Conservation (phyloP, 2,329 filamentous ascomycete species). For the Fusarium piperis region DNA sequence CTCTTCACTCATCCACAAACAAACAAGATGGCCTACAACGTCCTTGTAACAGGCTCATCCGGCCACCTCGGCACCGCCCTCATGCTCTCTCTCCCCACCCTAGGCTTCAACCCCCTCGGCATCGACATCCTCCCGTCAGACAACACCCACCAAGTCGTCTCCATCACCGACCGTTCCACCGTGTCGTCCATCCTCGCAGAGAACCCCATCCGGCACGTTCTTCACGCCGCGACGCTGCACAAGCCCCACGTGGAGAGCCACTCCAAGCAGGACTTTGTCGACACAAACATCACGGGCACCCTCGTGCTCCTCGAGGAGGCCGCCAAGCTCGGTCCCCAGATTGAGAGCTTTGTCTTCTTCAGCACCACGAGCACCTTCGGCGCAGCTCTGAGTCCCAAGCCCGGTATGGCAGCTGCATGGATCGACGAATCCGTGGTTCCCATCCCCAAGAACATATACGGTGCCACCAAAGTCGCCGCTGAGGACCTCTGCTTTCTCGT, state of each 20-base stretch:
- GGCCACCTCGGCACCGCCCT: slow-evolving; percentile 58
- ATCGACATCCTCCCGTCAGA: slow-evolving; percentile 54
- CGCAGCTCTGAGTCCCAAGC: slow-evolving; percentile 49
- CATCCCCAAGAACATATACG: slow-evolving; percentile 59
- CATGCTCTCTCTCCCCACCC: slow-evolving; percentile 53
- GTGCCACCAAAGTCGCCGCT: slow-evolving; percentile 58
- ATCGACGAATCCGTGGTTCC: slow-evolving; percentile 55
- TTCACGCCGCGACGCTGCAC: slow-evolving; percentile 58
- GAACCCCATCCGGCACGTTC: slow-evolving; percentile 51
- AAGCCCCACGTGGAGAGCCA: slow-evolving; percentile 59
- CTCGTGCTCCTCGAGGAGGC: slow-evolving; percentile 54
- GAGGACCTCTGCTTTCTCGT: slow-evolving; percentile 58
- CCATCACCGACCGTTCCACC: slow-evolving; percentile 49
- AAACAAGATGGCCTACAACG: slow-evolving; percentile 36
- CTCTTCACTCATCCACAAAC: neutral
- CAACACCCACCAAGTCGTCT: slow-evolving; percentile 50
- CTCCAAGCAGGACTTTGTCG: slow-evolving; percentile 54
- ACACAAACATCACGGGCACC: slow-evolving; percentile 57
- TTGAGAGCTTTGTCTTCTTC: slow-evolving; percentile 56
- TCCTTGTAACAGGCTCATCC: slow-evolving; percentile 58
- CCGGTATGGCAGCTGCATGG: slow-evolving; percentile 53
- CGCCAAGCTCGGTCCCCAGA: slow-evolving; percentile 28
- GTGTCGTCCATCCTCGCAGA: slow-evolving; percentile 45
- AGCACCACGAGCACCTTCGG: slow-evolving; percentile 60
- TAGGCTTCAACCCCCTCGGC: slow-evolving; percentile 54